phyloP scores from a whole-genome alignment of 805 yeast species.

The Phaffomyces thermotolerans region DNA sequence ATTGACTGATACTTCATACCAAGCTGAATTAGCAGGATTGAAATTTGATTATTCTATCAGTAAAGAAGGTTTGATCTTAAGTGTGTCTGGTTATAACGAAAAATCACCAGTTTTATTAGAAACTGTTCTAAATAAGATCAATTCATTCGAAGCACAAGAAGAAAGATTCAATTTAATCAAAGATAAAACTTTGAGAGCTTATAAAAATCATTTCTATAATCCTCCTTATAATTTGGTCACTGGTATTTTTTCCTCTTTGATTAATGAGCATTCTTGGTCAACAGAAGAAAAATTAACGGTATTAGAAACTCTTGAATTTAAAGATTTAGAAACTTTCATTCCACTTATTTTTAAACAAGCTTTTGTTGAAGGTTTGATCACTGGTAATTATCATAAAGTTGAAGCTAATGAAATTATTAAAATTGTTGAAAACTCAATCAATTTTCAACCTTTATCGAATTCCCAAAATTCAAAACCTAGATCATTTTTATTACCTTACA shows the following conservation, averaged over 20 bases:
- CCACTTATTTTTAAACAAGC: constrained; percentile 50
- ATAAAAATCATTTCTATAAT: constrained; percentile 61
- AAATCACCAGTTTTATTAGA: constrained; percentile 60
- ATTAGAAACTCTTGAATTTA: constrained; percentile 36
- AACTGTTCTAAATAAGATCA: constrained; percentile 49
- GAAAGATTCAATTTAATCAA: constrained; percentile 62
- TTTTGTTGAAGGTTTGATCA: constrained; percentile 63
- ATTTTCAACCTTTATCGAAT: constrained; percentile 32
- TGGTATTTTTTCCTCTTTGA: constrained; percentile 48
- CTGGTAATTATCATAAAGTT: constrained; percentile 59
- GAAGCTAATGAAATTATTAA: constrained; percentile 47
- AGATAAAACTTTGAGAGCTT: constrained; percentile 54
- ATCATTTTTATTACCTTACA: constrained; percentile 35
- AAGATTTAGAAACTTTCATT: constrained; percentile 44
- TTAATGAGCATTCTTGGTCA: constrained; percentile 69
- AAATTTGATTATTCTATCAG: constrained; percentile 48
- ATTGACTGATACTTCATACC: constrained; percentile 68
- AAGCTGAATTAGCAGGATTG: constrained; percentile 79
- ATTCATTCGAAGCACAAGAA: constrained; percentile 40
- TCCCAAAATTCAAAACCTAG: constrained; percentile 38
- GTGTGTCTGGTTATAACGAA: constrained; percentile 76
- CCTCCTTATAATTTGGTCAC: constrained; percentile 78
- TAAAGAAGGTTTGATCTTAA: constrained; percentile 64
- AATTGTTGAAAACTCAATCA: constrained; percentile 31
- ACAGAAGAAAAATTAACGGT: constrained; percentile 50